These are phyloP conservation scores for Neoboletus magnificus DNA, from an alignment of 768 basidiomycete genomes.

Conservation along the genomic window DNA sequence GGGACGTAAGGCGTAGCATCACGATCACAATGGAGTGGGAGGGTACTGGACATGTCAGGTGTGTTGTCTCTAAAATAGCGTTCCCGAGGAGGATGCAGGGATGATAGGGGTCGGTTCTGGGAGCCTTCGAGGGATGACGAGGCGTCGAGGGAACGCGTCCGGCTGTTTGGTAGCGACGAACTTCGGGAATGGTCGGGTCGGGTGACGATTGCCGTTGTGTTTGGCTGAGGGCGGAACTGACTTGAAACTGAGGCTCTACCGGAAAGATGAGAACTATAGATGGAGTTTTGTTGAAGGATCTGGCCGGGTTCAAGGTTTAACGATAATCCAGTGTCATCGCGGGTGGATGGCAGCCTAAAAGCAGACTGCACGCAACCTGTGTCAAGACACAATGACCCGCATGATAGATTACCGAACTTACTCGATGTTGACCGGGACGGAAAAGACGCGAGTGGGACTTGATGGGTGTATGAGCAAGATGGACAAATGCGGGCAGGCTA, in stretches of 20 bases:
- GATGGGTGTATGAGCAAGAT: conserved; percentile 4
- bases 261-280: conserved; percentile 10
- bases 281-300: conserved; percentile 42
- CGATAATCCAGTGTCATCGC: conserved; percentile 35
- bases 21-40: conserved; percentile 7
- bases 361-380: conserved; percentile 8
- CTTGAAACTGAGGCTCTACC: background rate
- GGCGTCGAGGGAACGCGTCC: background rate
- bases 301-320: conserved; percentile 55
- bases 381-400: conserved; percentile 8
- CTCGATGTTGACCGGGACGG: conserved; percentile 12
- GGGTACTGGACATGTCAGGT: conserved; percentile 4
- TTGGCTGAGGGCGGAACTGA: conserved; percentile 4
- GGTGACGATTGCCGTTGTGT: background rate
- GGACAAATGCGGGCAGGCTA: background rate
- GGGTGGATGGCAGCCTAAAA: background rate
- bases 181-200: conserved; percentile 10
- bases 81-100: conserved; percentile 15
- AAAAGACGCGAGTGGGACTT: conserved; percentile 15
- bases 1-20: conserved; percentile 13
- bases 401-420: conserved; percentile 9
- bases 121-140: background rate
- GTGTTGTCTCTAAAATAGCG: conserved; percentile 8
- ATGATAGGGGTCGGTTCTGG: conserved; percentile 1
- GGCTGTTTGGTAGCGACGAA: conserved; percentile 11